Percentiles rank a stretch among this genome's conserved stretches.
Evolutionary conservation across 768 basidiomycete genomes (phyloP).

Genomic region (Tylopilus cervinicoccineus): DNA sequence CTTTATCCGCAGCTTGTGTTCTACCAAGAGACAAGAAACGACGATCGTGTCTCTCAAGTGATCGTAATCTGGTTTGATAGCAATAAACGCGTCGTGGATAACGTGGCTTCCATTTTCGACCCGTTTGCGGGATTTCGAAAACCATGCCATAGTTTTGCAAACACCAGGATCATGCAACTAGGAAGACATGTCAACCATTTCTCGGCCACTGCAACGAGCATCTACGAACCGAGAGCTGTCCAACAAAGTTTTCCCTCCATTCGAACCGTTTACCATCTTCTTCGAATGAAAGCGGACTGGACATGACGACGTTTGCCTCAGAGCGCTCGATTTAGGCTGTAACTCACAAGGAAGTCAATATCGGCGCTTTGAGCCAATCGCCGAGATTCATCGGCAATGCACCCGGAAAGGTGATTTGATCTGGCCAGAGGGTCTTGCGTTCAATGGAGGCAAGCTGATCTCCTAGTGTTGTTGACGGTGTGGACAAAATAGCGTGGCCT

Average conservation of each 20-base stretch:
- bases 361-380: conserved; percentile 1
- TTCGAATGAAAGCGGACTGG: not conserved
- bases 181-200: no score
- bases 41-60: not conserved
- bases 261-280: not conserved
- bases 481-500: conserved; percentile 2
- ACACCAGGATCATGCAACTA: not conserved
- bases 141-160: not conserved
- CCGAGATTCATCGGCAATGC: not conserved
- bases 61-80: conserved; percentile 2
- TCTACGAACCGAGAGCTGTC: conserved; percentile 2
- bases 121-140: not conserved
- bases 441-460: not conserved
- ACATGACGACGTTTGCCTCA: not conserved
- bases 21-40: conserved; percentile 4
- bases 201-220: not conserved
- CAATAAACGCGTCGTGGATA: no score
- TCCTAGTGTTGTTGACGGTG: not conserved
- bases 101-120: not conserved
- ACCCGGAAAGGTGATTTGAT: conserved; percentile 5
- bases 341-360: not conserved
- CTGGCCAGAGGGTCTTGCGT: not conserved
- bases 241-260: conserved; percentile 1
- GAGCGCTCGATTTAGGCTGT: not conserved
- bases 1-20: not conserved